phyloP scores from a whole-genome alignment of 2,329 filamentous ascomycete genomes.

The Penicillium frequentans region DNA sequence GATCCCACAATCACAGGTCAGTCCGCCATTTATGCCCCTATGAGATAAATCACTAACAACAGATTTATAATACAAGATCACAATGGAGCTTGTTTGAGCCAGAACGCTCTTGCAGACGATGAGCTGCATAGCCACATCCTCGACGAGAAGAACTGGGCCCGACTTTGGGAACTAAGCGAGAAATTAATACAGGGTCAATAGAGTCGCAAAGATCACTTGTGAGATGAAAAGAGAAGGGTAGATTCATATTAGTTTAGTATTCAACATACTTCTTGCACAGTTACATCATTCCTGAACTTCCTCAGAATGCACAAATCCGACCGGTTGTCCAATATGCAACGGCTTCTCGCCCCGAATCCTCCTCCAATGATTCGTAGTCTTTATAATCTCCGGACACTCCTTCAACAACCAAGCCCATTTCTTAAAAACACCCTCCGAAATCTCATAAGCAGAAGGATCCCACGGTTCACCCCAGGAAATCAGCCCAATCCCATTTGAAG shows the following conservation, averaged over 20 bases:
- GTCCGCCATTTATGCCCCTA: neutral
- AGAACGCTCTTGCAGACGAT: slow-evolving; percentile 21
- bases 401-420: slow-evolving; percentile 28
- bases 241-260: neutral
- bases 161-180: slow-evolving; percentile 34
- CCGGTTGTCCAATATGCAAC: neutral
- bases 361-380: slow-evolving; percentile 27
- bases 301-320: neutral
- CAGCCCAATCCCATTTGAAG: slow-evolving; percentile 16
- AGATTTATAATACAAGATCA: neutral
- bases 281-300: slow-evolving; percentile 1
- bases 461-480: slow-evolving; percentile 33
- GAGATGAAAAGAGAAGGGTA: neutral
- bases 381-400: slow-evolving; percentile 27
- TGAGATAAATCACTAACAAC: too few species aligned
- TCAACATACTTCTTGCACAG: neutral
- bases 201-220: too few species aligned
- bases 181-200: slow-evolving; percentile 14
- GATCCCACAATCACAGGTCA: slow-evolving; percentile 22
- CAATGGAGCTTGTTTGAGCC: slow-evolving; percentile 15
- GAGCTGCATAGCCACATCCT: slow-evolving; percentile 26
- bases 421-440: slow-evolving; percentile 25
- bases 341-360: slow-evolving; percentile 21
- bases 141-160: slow-evolving; percentile 22
- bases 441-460: slow-evolving; percentile 30